Evolutionary conservation across 805 yeast species (phyloP).

Genomic region (Lipomyces japonicus): DNA sequence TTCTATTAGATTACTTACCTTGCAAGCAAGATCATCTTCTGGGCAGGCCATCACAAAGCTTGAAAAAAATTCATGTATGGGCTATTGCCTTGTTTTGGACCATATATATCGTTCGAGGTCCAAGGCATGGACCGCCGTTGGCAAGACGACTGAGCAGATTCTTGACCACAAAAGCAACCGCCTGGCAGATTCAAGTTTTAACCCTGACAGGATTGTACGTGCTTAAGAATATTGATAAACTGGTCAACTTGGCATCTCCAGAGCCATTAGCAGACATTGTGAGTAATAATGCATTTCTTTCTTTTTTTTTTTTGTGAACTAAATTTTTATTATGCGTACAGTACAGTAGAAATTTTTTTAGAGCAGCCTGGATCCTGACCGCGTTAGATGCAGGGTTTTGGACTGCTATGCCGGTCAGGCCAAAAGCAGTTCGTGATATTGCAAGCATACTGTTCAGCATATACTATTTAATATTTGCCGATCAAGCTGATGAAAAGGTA

Average conservation of each 20-base stretch:
- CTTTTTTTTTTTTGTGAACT: background rate
- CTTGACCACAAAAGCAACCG: constrained; percentile 28
- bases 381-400: constrained; percentile 37
- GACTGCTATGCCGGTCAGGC: constrained; percentile 35
- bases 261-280: constrained; percentile 32
- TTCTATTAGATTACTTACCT: too few species aligned
- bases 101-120: constrained; percentile 29
- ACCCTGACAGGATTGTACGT: constrained; percentile 33
- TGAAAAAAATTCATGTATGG: constrained; percentile 32
- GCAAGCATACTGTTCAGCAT: constrained; percentile 30
- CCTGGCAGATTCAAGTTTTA: constrained; percentile 35
- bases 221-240: constrained; percentile 34
- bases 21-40: constrained; percentile 31
- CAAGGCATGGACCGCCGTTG: constrained; percentile 33
- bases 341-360: constrained; percentile 30
- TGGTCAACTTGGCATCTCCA: constrained; percentile 32
- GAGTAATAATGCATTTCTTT: background rate
- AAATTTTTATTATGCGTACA: constrained; percentile 1
- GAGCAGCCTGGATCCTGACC: constrained; percentile 35
- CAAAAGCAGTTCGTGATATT: constrained; percentile 29
- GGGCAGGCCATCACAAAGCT: constrained; percentile 33
- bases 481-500: constrained; percentile 35
- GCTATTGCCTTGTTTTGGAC: constrained; percentile 32
- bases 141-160: constrained; percentile 20
- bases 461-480: constrained; percentile 34